Conservation (phyloP, 805 yeast genomes). For the Pichia insulana region DNA sequence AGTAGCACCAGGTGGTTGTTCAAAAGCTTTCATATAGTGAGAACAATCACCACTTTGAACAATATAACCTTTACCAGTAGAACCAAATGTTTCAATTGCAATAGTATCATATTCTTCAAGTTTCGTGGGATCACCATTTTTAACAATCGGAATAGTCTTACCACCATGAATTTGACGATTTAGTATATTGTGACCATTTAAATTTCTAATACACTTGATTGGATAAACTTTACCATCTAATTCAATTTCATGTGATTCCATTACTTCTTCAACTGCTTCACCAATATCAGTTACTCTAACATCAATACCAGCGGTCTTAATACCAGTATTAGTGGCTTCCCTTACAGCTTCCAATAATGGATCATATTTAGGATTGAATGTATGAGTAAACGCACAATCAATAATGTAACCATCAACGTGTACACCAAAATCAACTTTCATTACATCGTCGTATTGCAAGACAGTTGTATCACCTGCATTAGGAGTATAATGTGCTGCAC, state of each 20-base stretch:
- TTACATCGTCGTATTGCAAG: conserved; percentile 77
- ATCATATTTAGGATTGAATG: conserved; percentile 81
- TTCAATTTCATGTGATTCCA: conserved; percentile 95
- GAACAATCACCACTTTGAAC: conserved; percentile 84
- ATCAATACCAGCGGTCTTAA: conserved; percentile 89
- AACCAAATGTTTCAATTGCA: conserved; percentile 97
- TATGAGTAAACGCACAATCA: conserved; percentile 90
- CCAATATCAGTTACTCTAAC: conserved; percentile 93
- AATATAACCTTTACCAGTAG: conserved; percentile 93
- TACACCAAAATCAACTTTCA: conserved; percentile 96
- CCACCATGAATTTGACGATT: conserved; percentile 87
- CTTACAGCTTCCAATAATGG: conserved; percentile 73
- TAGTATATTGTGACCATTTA: conserved; percentile 89
- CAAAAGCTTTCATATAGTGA: conserved; percentile 69
- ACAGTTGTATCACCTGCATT: conserved; percentile 87
- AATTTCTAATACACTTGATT: conserved; percentile 80
- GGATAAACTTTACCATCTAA: conserved; percentile 79
- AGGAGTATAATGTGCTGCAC: conserved; percentile 98
- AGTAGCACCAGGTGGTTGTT: conserved; percentile 41
- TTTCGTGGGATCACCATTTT: conserved; percentile 87
- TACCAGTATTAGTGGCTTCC: conserved; percentile 91
- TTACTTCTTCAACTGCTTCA: conserved; percentile 89
- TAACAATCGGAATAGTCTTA: conserved; percentile 92
- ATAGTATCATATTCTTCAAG: conserved; percentile 98
- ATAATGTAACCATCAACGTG: conserved; percentile 91